Percentiles rank a stretch among this genome's conserved stretches.
These are phyloP conservation scores for Odonthalia washingtoniensis DNA, from an alignment of 31 red algal genomes.

Conservation along the genomic window DNA sequence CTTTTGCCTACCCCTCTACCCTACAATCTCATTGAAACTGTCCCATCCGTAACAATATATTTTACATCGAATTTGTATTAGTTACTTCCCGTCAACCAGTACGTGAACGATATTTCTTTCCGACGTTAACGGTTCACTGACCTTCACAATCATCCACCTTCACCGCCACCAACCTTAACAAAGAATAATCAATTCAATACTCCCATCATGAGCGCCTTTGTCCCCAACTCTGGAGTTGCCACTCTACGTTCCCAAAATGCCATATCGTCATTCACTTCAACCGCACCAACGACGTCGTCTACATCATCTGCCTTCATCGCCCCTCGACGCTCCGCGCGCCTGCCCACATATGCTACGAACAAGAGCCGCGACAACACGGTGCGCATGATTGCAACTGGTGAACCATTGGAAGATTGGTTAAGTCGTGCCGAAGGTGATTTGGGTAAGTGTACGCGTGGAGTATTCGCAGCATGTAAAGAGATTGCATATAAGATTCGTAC, in stretches of 20 bases:
- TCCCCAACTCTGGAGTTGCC: slow-evolving; percentile 32
- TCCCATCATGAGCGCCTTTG: slow-evolving; percentile 60
- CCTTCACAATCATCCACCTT: not conserved
- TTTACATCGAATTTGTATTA: too few species aligned
- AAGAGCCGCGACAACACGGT: not conserved
- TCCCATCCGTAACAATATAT: too few species aligned
- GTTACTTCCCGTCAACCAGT: too few species aligned
- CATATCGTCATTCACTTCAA: not conserved
- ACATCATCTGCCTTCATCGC: slow-evolving; percentile 13
- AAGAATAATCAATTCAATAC: not conserved
- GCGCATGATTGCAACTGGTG: slow-evolving; percentile 65
- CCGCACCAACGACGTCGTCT: slow-evolving; percentile 23
- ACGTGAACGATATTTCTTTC: too few species aligned
- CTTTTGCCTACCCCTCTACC: too few species aligned
- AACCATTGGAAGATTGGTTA: slow-evolving; percentile 85
- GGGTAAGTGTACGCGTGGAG: slow-evolving; percentile 75
- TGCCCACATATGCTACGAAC: slow-evolving; percentile 9
- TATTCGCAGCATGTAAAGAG: slow-evolving; percentile 97
- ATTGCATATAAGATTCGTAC: slow-evolving; percentile 98
- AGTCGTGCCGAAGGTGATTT: slow-evolving; percentile 71
- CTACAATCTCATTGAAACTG: too few species aligned
- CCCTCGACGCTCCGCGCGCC: slow-evolving; percentile 2
- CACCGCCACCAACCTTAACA: not conserved
- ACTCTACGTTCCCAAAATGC: not conserved
- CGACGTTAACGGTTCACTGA: not conserved